These are phyloP conservation scores for Macrolepiota fuliginosa DNA, from an alignment of 768 basidiomycete genomes.

Conservation along the genomic window DNA sequence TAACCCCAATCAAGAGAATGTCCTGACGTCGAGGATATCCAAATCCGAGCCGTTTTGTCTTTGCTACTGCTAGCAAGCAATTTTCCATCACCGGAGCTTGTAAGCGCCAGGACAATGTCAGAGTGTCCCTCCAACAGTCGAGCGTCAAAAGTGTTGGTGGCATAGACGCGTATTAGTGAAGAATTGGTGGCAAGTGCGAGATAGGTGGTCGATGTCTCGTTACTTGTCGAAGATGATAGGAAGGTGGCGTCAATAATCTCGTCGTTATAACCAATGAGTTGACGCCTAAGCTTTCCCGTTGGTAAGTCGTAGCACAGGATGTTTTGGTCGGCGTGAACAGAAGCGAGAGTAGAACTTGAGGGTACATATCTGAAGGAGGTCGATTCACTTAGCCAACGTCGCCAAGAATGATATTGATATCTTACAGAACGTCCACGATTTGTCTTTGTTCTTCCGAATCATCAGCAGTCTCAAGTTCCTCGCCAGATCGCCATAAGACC, in stretches of 20 bases:
- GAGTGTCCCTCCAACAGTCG: slow-evolving; percentile 85
- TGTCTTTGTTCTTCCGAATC: slow-evolving; percentile 80
- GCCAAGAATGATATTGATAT: slow-evolving; percentile 17
- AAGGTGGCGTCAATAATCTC: slow-evolving; percentile 92
- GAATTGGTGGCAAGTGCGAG: slow-evolving; percentile 98
- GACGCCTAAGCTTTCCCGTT: slow-evolving; percentile 63
- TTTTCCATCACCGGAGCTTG: slow-evolving; percentile 60
- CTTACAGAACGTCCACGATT: slow-evolving; percentile 81
- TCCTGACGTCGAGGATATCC: slow-evolving; percentile 46
- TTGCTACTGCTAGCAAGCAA: slow-evolving; percentile 91
- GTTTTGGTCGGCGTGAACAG: slow-evolving; percentile 95
- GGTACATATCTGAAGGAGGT: slow-evolving; percentile 60
- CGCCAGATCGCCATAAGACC: slow-evolving; percentile 57
- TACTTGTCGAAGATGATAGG: slow-evolving; percentile 36
- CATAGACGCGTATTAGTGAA: slow-evolving; percentile 89
- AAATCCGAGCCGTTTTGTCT: slow-evolving; percentile 84
- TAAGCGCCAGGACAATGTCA: slow-evolving; percentile 88
- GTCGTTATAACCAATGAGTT: slow-evolving; percentile 96
- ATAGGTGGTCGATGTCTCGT: slow-evolving; percentile 53
- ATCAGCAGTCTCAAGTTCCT: slow-evolving; percentile 42
- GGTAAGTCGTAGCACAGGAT: slow-evolving; percentile 86
- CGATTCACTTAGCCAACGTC: slow-evolving; percentile 16
- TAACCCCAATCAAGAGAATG: slow-evolving; percentile 44
- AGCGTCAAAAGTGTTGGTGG: slow-evolving; percentile 71
- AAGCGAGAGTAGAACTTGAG: slow-evolving; percentile 61